phyloP scores from a whole-genome alignment of 1,139 yeast genomes.

The Meyerozyma smithsonii region DNA sequence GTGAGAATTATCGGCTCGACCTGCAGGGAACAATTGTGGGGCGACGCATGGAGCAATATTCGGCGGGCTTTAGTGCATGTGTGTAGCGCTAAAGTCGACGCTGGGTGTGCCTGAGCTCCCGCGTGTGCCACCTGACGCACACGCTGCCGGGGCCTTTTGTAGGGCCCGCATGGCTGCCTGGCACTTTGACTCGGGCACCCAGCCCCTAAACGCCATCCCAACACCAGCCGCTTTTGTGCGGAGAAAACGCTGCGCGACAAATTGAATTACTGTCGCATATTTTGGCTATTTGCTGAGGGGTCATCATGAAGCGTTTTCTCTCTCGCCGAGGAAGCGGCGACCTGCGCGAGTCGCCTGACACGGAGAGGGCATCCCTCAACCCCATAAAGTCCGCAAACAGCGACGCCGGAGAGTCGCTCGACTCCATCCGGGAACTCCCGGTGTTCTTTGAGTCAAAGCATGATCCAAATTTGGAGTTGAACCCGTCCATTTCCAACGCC shows the following conservation, averaged over 20 bases:
- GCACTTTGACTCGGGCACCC: no score
- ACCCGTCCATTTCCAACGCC: slow-evolving; percentile 32
- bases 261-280: neutral
- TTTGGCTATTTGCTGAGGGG: no score
- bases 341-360: neutral
- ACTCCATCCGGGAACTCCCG: slow-evolving; percentile 27
- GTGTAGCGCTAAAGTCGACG: no score
- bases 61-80: neutral
- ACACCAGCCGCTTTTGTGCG: neutral
- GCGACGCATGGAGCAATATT: neutral
- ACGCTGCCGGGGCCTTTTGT: no score
- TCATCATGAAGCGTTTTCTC: slow-evolving; percentile 3
- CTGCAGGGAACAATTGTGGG: neutral
- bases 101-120: no score
- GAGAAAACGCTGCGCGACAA: neutral
- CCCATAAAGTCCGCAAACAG: slow-evolving; percentile 13
- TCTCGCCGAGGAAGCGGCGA: neutral
- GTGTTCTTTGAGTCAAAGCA: slow-evolving; percentile 34
- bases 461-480: slow-evolving; percentile 31
- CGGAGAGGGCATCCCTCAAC: neutral
- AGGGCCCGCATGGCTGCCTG: no score
- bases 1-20: neutral
- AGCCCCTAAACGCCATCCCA: no score
- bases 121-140: no score
- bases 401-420: slow-evolving; percentile 29